phyloP scores from a whole-genome alignment of 2,329 filamentous ascomycete species.

The Fusarium nematophilum region DNA sequence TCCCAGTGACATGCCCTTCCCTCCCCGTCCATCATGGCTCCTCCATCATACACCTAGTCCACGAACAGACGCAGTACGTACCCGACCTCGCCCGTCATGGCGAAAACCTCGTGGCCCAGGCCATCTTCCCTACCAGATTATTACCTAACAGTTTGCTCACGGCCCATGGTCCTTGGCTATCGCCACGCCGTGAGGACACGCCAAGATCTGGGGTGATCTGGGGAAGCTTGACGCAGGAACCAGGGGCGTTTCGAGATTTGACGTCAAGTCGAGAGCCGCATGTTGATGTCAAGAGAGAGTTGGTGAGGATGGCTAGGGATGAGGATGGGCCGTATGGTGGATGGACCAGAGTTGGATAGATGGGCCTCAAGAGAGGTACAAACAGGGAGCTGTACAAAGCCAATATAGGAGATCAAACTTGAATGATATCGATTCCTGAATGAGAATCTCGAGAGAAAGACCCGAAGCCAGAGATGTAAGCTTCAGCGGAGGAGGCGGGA shows the following conservation, averaged over 20 bases:
- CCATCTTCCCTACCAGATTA: not conserved
- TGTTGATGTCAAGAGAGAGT: not conserved
- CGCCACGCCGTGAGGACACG: not conserved
- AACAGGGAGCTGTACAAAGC: too few species aligned
- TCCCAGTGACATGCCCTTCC: too few species aligned
- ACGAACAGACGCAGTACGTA: too few species aligned
- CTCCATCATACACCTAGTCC: too few species aligned
- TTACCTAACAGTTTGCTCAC: constrained; percentile 32
- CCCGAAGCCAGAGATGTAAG: not conserved
- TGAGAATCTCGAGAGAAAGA: not conserved
- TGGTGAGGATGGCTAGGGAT: too few species aligned
- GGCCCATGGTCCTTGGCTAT: constrained; percentile 9
- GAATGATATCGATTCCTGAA: not conserved
- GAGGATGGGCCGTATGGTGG: not conserved
- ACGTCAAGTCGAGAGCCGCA: not conserved
- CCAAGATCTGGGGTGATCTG: constrained; percentile 19
- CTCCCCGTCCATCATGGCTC: too few species aligned
- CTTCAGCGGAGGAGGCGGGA: constrained; percentile 20
- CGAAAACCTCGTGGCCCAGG: not conserved
- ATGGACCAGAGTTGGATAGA: not conserved
- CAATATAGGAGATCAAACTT: too few species aligned
- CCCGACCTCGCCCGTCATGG: not conserved
- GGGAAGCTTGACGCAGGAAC: not conserved
- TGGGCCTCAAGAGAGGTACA: not conserved
- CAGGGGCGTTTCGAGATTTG: not conserved